Conservation (phyloP, 345 rosid species). For the Eucalyptus sp. region DNA sequence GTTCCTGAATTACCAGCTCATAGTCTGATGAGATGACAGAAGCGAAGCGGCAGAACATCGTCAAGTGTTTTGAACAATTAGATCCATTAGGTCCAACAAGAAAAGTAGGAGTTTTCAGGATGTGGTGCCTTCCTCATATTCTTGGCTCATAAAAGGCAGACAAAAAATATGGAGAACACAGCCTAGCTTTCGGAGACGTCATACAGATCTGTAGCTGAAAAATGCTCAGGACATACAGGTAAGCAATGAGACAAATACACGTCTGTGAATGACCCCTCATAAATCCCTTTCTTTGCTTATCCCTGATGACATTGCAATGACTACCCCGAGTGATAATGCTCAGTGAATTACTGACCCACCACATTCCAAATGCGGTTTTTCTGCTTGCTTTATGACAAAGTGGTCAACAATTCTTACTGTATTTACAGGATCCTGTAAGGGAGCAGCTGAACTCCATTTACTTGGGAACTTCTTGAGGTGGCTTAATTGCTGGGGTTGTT, state of each 20-base stretch:
- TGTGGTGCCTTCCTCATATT: neutral
- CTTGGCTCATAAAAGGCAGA: neutral
- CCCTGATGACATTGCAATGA: neutral
- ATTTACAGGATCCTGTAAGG: slow-evolving; percentile 55
- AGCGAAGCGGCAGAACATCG: neutral
- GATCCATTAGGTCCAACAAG: neutral
- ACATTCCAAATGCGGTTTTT: slow-evolving; percentile 9
- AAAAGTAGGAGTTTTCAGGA: neutral
- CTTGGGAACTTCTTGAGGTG: slow-evolving; percentile 54
- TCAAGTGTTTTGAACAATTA: neutral
- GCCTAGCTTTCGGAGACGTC: neutral
- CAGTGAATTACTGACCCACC: slow-evolving; percentile 23
- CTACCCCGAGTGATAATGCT: neutral
- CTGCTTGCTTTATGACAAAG: slow-evolving; percentile 40
- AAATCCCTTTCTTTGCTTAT: neutral
- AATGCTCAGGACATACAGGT: neutral
- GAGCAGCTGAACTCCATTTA: slow-evolving; percentile 65
- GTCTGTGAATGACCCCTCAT: neutral
- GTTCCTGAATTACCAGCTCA: neutral
- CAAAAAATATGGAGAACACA: neutral
- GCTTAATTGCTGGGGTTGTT: slow-evolving; percentile 41
- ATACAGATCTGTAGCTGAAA: neutral
- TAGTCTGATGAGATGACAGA: neutral
- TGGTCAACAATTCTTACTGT: slow-evolving; percentile 71
- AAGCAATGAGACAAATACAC: neutral